Percentiles rank a stretch among this genome's conserved stretches.
Evolutionary conservation across 768 basidiomycete species (phyloP).

Genomic region (Boletellus ananas): DNA sequence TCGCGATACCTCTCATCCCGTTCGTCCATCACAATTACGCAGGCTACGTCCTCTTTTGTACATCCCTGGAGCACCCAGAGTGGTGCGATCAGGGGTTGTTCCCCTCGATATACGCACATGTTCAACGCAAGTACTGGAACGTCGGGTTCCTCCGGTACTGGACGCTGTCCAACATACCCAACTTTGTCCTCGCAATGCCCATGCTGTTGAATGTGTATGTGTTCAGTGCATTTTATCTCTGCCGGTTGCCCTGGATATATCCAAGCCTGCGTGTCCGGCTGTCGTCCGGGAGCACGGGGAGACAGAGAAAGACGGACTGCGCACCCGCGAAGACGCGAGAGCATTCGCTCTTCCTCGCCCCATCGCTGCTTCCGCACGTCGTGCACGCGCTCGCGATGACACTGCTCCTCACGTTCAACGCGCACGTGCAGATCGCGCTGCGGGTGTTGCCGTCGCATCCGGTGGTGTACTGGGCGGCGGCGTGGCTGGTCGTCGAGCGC

Average conservation of each 20-base stretch:
- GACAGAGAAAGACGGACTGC: slow-evolving; percentile 1
- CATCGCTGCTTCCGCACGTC: slow-evolving; percentile 61
- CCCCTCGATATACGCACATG: slow-evolving; percentile 78
- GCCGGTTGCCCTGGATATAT: slow-evolving; percentile 1
- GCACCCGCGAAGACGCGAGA: neutral
- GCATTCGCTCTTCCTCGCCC: slow-evolving; percentile 35
- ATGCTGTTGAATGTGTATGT: slow-evolving; percentile 50
- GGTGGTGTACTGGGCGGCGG: slow-evolving; percentile 81
- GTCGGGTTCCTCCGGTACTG: slow-evolving; percentile 84
- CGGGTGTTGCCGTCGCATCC: slow-evolving; percentile 77
- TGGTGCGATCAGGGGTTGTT: slow-evolving; percentile 62
- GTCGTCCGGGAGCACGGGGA: neutral
- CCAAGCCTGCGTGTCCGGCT: neutral
- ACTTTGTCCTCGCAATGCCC: slow-evolving; percentile 78
- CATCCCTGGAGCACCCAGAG: slow-evolving; percentile 17
- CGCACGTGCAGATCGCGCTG: slow-evolving; percentile 85
- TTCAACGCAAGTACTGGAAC: slow-evolving; percentile 86
- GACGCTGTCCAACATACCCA: slow-evolving; percentile 78
- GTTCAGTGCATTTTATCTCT: slow-evolving; percentile 27
- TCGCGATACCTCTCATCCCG: slow-evolving; percentile 52
- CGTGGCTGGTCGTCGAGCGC: slow-evolving; percentile 53
- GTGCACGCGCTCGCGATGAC: slow-evolving; percentile 66
- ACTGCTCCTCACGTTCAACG: slow-evolving; percentile 66
- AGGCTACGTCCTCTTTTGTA: slow-evolving; percentile 70
- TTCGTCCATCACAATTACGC: slow-evolving; percentile 68